Evolutionary conservation across 768 basidiomycete genomes (phyloP).

Genomic region (Suillus decipiens): DNA sequence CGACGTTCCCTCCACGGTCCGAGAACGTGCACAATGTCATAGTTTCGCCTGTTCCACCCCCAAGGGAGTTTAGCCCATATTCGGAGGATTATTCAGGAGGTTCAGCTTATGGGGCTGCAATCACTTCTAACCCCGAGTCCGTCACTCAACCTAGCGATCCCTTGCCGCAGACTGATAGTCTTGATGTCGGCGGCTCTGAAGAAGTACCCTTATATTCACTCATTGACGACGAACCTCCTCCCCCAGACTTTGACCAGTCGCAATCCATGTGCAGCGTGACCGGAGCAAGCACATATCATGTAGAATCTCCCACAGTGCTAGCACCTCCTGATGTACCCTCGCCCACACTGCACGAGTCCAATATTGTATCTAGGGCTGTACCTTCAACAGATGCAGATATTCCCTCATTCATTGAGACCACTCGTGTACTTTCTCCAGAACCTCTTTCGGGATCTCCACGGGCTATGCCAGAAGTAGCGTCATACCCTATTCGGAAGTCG

Average conservation of each 20-base stretch:
- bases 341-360: not conserved
- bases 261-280: not conserved
- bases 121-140: not conserved
- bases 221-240: constrained; percentile 25
- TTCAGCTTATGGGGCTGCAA: not conserved
- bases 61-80: not conserved
- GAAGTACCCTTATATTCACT: constrained; percentile 26
- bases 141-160: not conserved
- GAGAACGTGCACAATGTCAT: not conserved
- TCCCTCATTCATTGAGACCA: no score
- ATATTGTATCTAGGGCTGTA: not conserved
- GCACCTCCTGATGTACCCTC: not conserved
- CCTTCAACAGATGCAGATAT: not conserved
- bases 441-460: not conserved
- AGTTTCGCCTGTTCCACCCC: not conserved
- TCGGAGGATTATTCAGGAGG: not conserved
- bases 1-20: not conserved
- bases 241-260: constrained; percentile 26
- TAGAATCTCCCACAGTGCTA: not conserved
- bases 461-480: not conserved
- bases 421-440: not conserved
- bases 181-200: constrained; percentile 17
- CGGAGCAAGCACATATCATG: not conserved
- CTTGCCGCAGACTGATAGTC: not conserved
- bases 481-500: not conserved